Percentiles rank a stretch among this genome's conserved stretches.
Conservation (phyloP, 163 green algal genomes). For the Scenedesmus sp. region DNA sequence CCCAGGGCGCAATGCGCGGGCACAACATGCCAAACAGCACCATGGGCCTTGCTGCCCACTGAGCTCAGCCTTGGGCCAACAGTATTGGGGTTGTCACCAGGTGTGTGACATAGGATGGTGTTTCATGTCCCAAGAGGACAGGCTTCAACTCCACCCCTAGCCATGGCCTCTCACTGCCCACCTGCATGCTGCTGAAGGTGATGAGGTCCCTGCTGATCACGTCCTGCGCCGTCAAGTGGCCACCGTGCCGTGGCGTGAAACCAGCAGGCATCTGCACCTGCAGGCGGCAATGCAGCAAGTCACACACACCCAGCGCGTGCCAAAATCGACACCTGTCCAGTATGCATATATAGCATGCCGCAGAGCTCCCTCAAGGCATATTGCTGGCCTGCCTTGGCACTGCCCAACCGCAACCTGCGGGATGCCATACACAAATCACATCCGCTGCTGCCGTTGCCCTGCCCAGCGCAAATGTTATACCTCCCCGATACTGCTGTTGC, state of each 20-base stretch:
- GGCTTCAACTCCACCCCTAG: no score
- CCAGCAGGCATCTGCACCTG: conserved; percentile 38
- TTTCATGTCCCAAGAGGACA: no score
- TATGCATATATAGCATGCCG: no score
- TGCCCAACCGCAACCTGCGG: neutral
- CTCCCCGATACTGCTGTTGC: neutral
- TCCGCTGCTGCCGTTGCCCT: neutral
- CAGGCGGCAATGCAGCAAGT: neutral
- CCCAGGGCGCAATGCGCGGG: no score
- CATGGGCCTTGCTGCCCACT: no score
- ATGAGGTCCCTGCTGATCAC: conserved; percentile 41
- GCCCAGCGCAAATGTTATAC: neutral
- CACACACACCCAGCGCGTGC: no score
- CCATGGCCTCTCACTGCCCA: neutral
- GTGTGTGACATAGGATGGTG: no score
- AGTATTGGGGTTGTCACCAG: no score
- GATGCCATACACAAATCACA: neutral
- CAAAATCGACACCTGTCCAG: no score
- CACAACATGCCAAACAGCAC: no score
- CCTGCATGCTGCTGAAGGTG: conserved; percentile 48
- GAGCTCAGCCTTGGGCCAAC: no score
- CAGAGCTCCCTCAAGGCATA: no score
- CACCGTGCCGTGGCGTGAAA: neutral
- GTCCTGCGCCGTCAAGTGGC: neutral
- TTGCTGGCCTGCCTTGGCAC: neutral